Evolutionary conservation across 208 protist species (phyloP), one percentile per base, ranked within the genome.

Genomic region (Acanthamoeba lenticulata): DNA sequence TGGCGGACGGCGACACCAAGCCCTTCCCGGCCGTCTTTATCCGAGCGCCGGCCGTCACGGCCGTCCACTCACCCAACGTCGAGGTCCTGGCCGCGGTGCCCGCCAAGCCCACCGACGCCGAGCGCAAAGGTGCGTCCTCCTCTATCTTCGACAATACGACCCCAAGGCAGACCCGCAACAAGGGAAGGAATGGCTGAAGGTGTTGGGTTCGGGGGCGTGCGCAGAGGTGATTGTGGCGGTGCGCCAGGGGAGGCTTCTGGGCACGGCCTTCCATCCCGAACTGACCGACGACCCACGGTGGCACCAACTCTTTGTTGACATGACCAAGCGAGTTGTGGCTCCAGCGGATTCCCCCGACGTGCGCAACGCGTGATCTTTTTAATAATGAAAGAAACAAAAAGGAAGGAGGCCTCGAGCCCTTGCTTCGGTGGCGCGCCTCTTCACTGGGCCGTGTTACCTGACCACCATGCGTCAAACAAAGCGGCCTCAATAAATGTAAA

Each of bases 241-340:
- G 38, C 93, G 94, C n/a, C 93, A 96, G 34, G 95, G 81, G 44
- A n/a, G 81, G 11, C 34, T 94, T 19, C 36, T 96, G 24, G 95
- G 81, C 38, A 65, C 83, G 36, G 55, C 90, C 34, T 96, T 96
- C 94, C 95, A 96, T 40, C 95, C 95, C 13, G 95, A 95, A 67
- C 93, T 95, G 44, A 85, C 67, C 42, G 60, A 93, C 19, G 89
- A 93, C 34, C 0, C 49, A 21, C 62, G 89, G 34, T 93, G 62
- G 67, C 89, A 93, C 13, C 44, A 52, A 29, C 32, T 93, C 89
- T 93, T 93, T 79, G 89, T 93, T 19, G 62, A 93, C 19, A 93
- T 93, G 67, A 34, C 40, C 27, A 29, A 32, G 42, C 81, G 40
- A 49, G 72, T 38, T 6, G 38, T 49, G 72, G 29, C 6, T 6